Base-by-base conservation (phyloP, 2,329 filamentous ascomycete species). In the Pseudocercospora pini-densiflorae region DNA sequence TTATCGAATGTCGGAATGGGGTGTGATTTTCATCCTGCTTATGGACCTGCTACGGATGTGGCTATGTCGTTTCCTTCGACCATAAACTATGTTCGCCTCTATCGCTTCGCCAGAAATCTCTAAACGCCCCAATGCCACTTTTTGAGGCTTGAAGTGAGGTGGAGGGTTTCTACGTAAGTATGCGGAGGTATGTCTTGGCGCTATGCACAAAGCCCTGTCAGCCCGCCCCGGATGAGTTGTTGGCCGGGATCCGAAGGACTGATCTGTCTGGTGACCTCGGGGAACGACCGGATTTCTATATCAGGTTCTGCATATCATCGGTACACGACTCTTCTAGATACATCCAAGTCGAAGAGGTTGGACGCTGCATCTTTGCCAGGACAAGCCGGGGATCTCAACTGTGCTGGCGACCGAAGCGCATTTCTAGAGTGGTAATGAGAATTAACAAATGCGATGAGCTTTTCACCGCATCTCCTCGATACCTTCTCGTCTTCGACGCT, bases 401-500 rank as follows among this genome's bases (percentile, higher is more conserved):
- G 33, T 10, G 33, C 29, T 36, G 33, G 12, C 14, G 33, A 36
- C 33, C 33, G 33, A 36, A 10, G 33, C 12, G 33, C 33, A 36
- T 36, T 36, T 36, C 31, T 7, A 33, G 31, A 33, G 8, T 33
- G 5, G 31, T 33, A 1, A 33, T 33, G 2, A 33, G 31, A 12
- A 31, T 1, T 5, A 31, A 27, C 24, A 27, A 27, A 27, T 27
- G 24, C 24, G 24, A 27, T 27, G 24, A 5, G 31, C 31, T 12
- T 12, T 10, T 40, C 40, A 43, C 40, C 40, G 40, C 14, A 43
- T 10, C 12, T 43, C 40, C 40, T 19, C 40, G 7, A 43, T 9
- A 43, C 60, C 63, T 60, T 65, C 66, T 49, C 45, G 58, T 64
- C 68, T 57, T 62, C 70, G 53, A 36, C 63, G 59, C 89, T 87